These are phyloP conservation scores for Boletus bicolor DNA, from an alignment of 768 basidiomycete genomes.

Conservation along the genomic window DNA sequence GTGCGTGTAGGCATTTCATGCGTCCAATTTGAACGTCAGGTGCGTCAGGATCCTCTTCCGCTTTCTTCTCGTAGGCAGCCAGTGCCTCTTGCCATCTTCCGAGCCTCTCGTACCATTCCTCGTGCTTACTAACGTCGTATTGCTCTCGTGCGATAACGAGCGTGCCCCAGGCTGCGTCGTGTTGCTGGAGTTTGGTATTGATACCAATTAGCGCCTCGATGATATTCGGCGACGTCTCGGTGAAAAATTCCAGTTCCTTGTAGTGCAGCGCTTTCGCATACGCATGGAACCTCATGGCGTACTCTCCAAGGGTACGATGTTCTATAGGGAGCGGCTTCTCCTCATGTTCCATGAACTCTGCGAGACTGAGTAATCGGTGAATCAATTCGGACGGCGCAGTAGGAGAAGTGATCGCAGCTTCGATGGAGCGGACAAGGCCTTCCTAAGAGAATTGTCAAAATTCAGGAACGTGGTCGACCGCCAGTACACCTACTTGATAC, in stretches of 20 bases:
- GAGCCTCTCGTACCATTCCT: constrained; percentile 97
- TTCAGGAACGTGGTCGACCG: neutral
- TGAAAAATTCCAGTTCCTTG: constrained; percentile 96
- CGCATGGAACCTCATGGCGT: constrained; percentile 89
- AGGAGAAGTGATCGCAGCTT: constrained; percentile 75
- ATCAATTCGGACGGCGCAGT: constrained; percentile 84
- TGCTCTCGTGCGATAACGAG: constrained; percentile 85
- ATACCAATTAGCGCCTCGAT: constrained; percentile 95
- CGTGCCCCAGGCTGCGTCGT: constrained; percentile 97
- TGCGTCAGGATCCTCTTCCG: constrained; percentile 67
- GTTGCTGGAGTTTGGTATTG: constrained; percentile 94
- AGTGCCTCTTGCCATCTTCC: constrained; percentile 96
- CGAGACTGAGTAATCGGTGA: constrained; percentile 86
- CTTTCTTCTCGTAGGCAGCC: constrained; percentile 76
- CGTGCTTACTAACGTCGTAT: constrained; percentile 88
- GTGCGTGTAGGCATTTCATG: constrained; percentile 94
- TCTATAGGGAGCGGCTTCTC: constrained; percentile 95
- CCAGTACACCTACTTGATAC: constrained; percentile 67
- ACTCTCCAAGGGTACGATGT: constrained; percentile 87
- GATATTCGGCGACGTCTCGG: constrained; percentile 84
- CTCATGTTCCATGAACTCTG: constrained; percentile 99
- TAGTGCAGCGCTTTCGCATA: constrained; percentile 98
- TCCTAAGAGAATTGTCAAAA: constrained; percentile 52
- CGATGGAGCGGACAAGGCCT: constrained; percentile 88
- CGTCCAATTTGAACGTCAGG: constrained; percentile 81